These are phyloP conservation scores for Nemania sp. DNA, from an alignment of 2,329 filamentous ascomycete genomes.

Conservation along the genomic window DNA sequence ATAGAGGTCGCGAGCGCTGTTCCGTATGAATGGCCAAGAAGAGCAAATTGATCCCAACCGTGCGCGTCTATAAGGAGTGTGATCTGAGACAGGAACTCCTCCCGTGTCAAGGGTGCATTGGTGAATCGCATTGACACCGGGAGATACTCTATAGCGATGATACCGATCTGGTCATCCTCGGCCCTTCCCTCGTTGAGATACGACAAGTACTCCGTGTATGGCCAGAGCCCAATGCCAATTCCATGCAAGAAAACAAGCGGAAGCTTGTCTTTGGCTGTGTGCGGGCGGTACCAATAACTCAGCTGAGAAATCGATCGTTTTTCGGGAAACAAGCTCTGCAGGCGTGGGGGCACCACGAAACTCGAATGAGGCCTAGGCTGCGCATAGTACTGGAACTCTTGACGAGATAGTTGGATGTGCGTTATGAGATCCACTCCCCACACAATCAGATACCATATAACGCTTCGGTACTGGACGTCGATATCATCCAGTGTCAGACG, in stretches of 20 bases:
- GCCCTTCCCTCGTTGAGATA: slow-evolving; percentile 49
- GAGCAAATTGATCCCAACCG: slow-evolving; percentile 59
- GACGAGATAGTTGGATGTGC: slow-evolving; percentile 48
- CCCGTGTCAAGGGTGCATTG: slow-evolving; percentile 51
- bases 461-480: slow-evolving; percentile 61
- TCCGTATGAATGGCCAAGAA: slow-evolving; percentile 67
- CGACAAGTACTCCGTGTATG: slow-evolving; percentile 61
- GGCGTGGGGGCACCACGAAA: slow-evolving; percentile 61
- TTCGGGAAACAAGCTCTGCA: slow-evolving; percentile 51
- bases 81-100: slow-evolving; percentile 60
- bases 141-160: slow-evolving; percentile 68
- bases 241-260: slow-evolving; percentile 73
- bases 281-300: slow-evolving; percentile 68
- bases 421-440: slow-evolving; percentile 58
- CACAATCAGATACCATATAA: slow-evolving; percentile 66
- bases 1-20: slow-evolving; percentile 66
- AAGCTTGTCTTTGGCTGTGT: slow-evolving; percentile 56
- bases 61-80: slow-evolving; percentile 60
- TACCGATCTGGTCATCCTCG: slow-evolving; percentile 54
- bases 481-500: slow-evolving; percentile 69
- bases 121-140: slow-evolving; percentile 67
- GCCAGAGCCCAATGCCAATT: slow-evolving; percentile 68
- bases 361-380: slow-evolving; percentile 43
- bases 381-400: slow-evolving; percentile 57
- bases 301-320: slow-evolving; percentile 54